Conservation (phyloP, 1,284 basidiomycete species). For the Fomes fomentarius region DNA sequence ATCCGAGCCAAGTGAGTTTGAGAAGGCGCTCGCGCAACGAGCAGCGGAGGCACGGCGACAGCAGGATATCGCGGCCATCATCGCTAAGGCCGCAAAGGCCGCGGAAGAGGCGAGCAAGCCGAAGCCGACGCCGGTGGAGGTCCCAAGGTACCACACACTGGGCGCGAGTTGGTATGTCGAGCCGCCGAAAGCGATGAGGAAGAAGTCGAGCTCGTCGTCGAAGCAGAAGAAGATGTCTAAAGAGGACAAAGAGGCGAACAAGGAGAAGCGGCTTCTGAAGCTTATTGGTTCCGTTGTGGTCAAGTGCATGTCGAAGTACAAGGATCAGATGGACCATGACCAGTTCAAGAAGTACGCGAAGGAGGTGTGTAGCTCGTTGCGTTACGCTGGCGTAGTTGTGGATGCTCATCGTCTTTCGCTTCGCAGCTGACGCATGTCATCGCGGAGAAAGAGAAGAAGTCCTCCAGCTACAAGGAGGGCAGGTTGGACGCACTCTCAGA, state of each 20-base stretch:
- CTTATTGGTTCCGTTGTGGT: slow-evolving; percentile 91
- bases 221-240: slow-evolving; percentile 48
- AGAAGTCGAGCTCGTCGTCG: slow-evolving; percentile 31
- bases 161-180: slow-evolving; percentile 4
- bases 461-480: slow-evolving; percentile 71
- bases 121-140: slow-evolving; percentile 18
- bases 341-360: slow-evolving; percentile 95
- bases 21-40: slow-evolving; percentile 6
- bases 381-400: neutral
- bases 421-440: slow-evolving; percentile 77
- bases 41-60: slow-evolving; percentile 21
- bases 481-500: slow-evolving; percentile 79
- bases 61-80: slow-evolving; percentile 46
- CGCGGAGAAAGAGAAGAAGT: slow-evolving; percentile 93
- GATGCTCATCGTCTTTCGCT: neutral
- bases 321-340: slow-evolving; percentile 80
- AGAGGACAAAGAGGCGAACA: slow-evolving; percentile 67
- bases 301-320: slow-evolving; percentile 89
- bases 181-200: slow-evolving; percentile 29
- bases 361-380: slow-evolving; percentile 58
- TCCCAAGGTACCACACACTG: slow-evolving; percentile 19
- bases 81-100: slow-evolving; percentile 51
- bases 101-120: slow-evolving; percentile 37
- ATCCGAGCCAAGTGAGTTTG: neutral
- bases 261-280: slow-evolving; percentile 84